Base-by-base conservation (phyloP, 257 asterid species). In the Handroanthus guayacan region DNA sequence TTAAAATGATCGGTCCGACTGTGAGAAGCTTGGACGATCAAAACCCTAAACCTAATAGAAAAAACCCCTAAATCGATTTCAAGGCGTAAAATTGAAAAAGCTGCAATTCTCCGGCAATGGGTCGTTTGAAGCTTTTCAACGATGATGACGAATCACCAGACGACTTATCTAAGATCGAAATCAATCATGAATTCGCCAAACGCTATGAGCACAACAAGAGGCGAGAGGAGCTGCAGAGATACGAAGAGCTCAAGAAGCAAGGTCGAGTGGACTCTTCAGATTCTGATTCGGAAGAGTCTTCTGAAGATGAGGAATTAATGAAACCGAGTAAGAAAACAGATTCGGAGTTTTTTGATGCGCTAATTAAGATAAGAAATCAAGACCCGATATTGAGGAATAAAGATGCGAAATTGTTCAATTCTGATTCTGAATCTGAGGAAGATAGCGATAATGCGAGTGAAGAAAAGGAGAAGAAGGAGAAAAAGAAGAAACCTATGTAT, bases 201-300 rank as follows among this genome's bases (percentile, higher is more conserved):
- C 89, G 97, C 20, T 87, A 78, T 65, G 94, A 91, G 72, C 84
- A 92, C 87, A 92, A 92, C 76, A 94, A 92, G 84, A 79, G 83
- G 85, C 92, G 98, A 6, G 98, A 90, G 76, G 97, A 88, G n/a
- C 76, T 92, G 81, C 95, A 89, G 61, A 82, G 82, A 58, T 82
- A 81, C 58, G 87, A 91, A 36, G 95, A 84, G 83, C 84, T 88
- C 31, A 86, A 88, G 65, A 92, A 85, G 93, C 89, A 85, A 71
- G 99, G 99, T 2, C 51, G 76, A 5, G 47, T 88, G 18, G 82
- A 72, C 44, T 82, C 79, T 12, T 85, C 88, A 4, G 82, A 37
- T 50, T 75, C 89, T 0, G 84, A 77, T 43, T 87, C 93, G 1
- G 95, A 85, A 0, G 91, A 75, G 0, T 83, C 85, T 0, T 80